Conservation (phyloP, 768 basidiomycete species). For the Lactifluus rugatus region DNA sequence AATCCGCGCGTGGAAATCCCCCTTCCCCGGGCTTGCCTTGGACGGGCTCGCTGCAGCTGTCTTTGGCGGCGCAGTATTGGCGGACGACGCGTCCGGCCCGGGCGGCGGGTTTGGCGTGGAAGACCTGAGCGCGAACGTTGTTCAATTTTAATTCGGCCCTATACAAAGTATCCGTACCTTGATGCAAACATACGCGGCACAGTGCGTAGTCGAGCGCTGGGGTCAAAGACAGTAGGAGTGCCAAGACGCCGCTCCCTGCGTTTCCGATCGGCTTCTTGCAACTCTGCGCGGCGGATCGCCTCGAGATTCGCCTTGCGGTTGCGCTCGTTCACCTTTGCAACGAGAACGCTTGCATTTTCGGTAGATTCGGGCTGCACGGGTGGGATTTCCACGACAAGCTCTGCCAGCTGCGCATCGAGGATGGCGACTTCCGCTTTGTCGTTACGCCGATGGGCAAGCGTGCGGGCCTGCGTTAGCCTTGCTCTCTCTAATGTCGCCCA, state of each 20-base stretch:
- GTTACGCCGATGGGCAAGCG: conserved; percentile 63
- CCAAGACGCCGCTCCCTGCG: conserved; percentile 54
- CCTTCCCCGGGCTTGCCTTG: conserved; percentile 27
- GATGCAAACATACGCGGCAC: conserved; percentile 51
- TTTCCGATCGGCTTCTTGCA: conserved; percentile 58
- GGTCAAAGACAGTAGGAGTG: conserved; percentile 38
- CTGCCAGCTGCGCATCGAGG: conserved; percentile 57
- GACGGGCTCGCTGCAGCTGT: conserved; percentile 22
- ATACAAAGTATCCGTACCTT: conserved; percentile 38
- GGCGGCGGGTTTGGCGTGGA: conserved; percentile 32
- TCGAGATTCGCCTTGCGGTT: conserved; percentile 82
- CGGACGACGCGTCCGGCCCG: conserved; percentile 25
- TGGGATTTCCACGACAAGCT: conserved; percentile 29
- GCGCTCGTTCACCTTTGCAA: conserved; percentile 80
- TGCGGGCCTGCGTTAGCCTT: conserved; percentile 58
- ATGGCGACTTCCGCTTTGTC: conserved; percentile 53
- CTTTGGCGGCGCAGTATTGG: conserved; percentile 27
- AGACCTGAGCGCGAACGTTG: conserved; percentile 26
- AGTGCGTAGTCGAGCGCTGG: conserved; percentile 60
- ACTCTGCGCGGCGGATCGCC: conserved; percentile 66
- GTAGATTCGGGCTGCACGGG: conserved; percentile 14
- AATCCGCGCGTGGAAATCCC: conserved; percentile 45
- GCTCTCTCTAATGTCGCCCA: conserved; percentile 48
- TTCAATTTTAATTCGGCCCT: neutral
- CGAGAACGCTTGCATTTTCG: conserved; percentile 28